These are phyloP conservation scores for Fusarium sterilihyphosum DNA, from an alignment of 2,329 filamentous ascomycete species.

Conservation along the genomic window DNA sequence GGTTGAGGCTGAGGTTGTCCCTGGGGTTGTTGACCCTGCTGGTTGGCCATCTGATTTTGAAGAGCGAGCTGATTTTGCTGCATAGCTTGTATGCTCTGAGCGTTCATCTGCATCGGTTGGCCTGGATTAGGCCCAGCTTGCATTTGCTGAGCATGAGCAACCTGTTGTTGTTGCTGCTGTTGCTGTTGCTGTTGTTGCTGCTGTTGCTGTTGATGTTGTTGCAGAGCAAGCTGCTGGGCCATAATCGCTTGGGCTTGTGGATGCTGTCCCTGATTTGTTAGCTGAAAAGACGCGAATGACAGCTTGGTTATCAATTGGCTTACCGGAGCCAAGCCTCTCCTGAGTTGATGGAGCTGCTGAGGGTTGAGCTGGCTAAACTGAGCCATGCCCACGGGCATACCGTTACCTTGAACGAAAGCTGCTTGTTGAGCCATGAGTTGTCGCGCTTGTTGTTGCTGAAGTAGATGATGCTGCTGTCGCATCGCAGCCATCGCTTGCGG, in stretches of 20 bases:
- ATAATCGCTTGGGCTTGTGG: constrained; percentile 53
- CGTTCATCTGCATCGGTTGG: constrained; percentile 60
- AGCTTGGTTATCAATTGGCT: constrained; percentile 36
- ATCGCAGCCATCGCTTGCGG: constrained; percentile 53
- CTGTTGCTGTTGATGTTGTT: constrained; percentile 45
- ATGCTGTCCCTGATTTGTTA: constrained; percentile 43
- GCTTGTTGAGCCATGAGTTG: constrained; percentile 66
- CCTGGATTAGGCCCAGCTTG: constrained; percentile 55
- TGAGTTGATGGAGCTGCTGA: constrained; percentile 63
- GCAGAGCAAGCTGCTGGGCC: constrained; percentile 54
- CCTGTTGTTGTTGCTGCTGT: constrained; percentile 50
- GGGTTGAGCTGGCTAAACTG: constrained; percentile 61
- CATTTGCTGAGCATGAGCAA: constrained; percentile 51
- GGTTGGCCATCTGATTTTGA: constrained; percentile 45
- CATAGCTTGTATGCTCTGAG: constrained; percentile 57
- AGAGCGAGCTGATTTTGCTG: constrained; percentile 55
- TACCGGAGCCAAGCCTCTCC: constrained; percentile 55
- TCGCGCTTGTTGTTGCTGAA: constrained; percentile 65
- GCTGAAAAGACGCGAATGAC: neutral
- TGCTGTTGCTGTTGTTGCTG: constrained; percentile 48
- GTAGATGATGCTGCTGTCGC: constrained; percentile 66
- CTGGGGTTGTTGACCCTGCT: constrained; percentile 45
- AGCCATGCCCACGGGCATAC: constrained; percentile 63
- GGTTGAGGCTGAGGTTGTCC: constrained; percentile 41
- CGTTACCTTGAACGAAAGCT: constrained; percentile 54